Base-by-base conservation (phyloP, 768 basidiomycete genomes). In the Tricholoma bakamatsutake region DNA sequence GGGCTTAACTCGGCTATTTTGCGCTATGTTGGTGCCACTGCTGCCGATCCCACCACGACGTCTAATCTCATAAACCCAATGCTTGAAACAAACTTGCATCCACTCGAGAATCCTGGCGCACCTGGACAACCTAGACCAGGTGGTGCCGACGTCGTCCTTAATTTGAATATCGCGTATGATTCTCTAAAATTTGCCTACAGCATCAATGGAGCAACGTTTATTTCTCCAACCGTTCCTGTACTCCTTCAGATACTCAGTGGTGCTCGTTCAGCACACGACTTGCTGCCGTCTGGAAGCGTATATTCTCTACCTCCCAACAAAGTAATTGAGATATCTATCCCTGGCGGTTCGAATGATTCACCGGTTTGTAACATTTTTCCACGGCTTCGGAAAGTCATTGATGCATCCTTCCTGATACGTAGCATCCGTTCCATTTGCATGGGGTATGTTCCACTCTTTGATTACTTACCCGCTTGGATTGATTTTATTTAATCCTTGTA, bases 1-100 rank as follows among this genome's bases (percentile, higher is more conserved):
- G 80, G 80, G 21, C 59, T 77, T 46, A 83, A 80, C 62, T 79
- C 76, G 11, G 83, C 80, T 2, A 80, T 82, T 42, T 64, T 82
- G 9, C 73, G 77, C 15, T 82, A 82, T 37, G 40, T n/a, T 17
- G 40, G 40, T 5, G 40, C 40, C 40, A n/a, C 34, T 35, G 8
- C 10, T 35, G 34, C 34, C 1, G 77, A 78, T 15, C 76, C 76
- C 5, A 69, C 62, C 17, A 71, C 72, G 21, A 33, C 28, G 28
- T 39, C 34, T 57, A 33, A 48, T 56, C 27, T 59, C 30, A 39
- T 11, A 5, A 58, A 55, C 17, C 52, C 33, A 13, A 40, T 63
- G 45, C 33, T 35, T 12, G 61, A 63, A 43, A 40, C 46, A 18
- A 35, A 59, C 15, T 50, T 63, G 5, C 42, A 60, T 54, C 57